Conservation (phyloP, 495 filamentous ascomycete genomes). For the Chaetomium tenue region DNA sequence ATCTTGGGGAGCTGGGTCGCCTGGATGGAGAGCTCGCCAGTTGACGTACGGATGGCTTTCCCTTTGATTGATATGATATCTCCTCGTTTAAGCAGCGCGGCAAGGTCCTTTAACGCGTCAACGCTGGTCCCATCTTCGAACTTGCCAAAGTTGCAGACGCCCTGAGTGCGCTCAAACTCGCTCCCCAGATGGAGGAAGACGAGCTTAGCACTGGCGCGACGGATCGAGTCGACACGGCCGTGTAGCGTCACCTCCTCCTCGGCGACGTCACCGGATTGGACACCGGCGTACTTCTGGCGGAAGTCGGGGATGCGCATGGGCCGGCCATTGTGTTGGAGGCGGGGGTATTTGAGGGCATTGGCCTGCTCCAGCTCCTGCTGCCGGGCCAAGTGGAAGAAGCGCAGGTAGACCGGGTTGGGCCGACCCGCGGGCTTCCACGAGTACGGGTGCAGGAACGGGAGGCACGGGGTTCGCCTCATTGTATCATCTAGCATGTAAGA, state of each 20-base stretch:
- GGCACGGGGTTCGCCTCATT: conserved; percentile 42
- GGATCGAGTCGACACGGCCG: conserved; percentile 47
- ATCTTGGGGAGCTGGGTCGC: conserved; percentile 65
- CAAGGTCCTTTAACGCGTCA: conserved; percentile 55
- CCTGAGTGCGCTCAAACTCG: conserved; percentile 68
- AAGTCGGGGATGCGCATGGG: conserved; percentile 42
- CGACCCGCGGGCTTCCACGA: conserved; percentile 36
- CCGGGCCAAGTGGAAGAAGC: conserved; percentile 45
- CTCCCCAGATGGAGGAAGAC: conserved; percentile 78
- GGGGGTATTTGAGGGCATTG: conserved; percentile 43
- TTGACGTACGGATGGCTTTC: conserved; percentile 63
- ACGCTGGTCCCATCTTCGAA: conserved; percentile 42
- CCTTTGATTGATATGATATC: conserved; percentile 78
- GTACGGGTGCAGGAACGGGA: conserved; percentile 56
- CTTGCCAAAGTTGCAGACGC: conserved; percentile 63
- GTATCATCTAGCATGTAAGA: conserved; percentile 22
- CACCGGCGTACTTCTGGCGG: conserved; percentile 36
- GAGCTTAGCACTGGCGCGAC: conserved; percentile 61
- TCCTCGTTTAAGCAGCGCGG: conserved; percentile 61
- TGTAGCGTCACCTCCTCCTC: conserved; percentile 47
- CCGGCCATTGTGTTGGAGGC: conserved; percentile 33
- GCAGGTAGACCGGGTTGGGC: conserved; percentile 40
- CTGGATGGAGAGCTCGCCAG: conserved; percentile 75
- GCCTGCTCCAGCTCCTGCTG: conserved; percentile 34
- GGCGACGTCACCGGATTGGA: conserved; percentile 30